Evolutionary conservation across 106 monocot genomes (phyloP), one percentile per base, ranked within the genome.

Genomic region (Platanthera guangdongensis): DNA sequence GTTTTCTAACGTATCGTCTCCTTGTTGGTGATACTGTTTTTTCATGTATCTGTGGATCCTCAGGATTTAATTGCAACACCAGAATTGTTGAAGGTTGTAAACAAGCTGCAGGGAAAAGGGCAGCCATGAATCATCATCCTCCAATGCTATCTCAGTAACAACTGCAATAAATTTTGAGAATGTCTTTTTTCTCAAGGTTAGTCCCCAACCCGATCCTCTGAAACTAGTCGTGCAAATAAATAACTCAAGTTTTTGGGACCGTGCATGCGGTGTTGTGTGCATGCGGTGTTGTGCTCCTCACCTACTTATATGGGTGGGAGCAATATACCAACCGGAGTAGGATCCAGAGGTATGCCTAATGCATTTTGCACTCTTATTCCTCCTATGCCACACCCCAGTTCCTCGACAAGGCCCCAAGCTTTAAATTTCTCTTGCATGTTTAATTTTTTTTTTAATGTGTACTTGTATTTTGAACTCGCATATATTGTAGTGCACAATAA

Each of bases 101-200:
- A 86, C 92, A 99, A 72, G 99, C 99, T 86, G 99, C 99, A 71
- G 82, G 88, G 18, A 87, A 94, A 74, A 99, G 99, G 80, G 94
- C 99, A 78, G 90, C 94, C 18, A 99, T 99, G 99, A 85, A 92
- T 94, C 84, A 87, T 94, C 84, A 87, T 78, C 94, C 94, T 46
- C 99, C 99, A 8, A 99, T 94, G 99, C 92, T 99, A 13, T 99
- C 94, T 8, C 94, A 99, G 83, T 94, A 99, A 79, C 99, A 99
- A 80, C 85, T 99, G 78, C 85, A 94, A 22, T 99, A 99, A 82
- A 83, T 99, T 83, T 76, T 99, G 71, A 79, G 94, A 10, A 85
- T 99, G 76, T 99, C 99, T 70, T 94, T 92, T 76, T 81, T 92
- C 53, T 84, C 94, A 72, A 94, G 99, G 99, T 99, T 52, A 78